Conservation (phyloP, 371 early-diverging fungal genomes). For the Smittium culicis region DNA sequence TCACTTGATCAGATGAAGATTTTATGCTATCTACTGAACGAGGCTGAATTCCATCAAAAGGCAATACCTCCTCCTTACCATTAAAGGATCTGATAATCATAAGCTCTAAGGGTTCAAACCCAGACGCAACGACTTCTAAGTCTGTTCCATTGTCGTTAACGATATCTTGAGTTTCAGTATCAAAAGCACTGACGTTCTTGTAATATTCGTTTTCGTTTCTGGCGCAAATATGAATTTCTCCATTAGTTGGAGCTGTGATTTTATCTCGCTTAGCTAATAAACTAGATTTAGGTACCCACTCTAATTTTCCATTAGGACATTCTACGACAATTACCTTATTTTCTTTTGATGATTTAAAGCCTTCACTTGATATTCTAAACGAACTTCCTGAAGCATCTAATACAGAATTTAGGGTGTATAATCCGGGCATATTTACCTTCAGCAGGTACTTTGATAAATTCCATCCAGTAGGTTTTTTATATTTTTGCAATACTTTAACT, state of each 20-base stretch:
- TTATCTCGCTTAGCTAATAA: slow-evolving; percentile 10
- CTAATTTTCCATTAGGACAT: slow-evolving; percentile 25
- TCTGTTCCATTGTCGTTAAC: slow-evolving; percentile 11
- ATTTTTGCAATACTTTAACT: slow-evolving; percentile 16
- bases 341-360: not conserved
- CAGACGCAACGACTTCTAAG: slow-evolving; percentile 24
- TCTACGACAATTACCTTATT: slow-evolving; percentile 26
- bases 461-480: slow-evolving; percentile 23
- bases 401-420: slow-evolving; percentile 25
- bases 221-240: slow-evolving; percentile 27
- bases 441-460: slow-evolving; percentile 24
- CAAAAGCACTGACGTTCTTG: not conserved
- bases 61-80: slow-evolving; percentile 23
- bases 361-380: slow-evolving; percentile 20
- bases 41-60: slow-evolving; percentile 24
- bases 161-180: not conserved
- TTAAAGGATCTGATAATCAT: slow-evolving; percentile 25
- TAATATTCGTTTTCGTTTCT: slow-evolving; percentile 7
- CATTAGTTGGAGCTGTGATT: slow-evolving; percentile 16
- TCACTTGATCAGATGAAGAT: not conserved
- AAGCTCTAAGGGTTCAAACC: slow-evolving; percentile 29
- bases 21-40: slow-evolving; percentile 10
- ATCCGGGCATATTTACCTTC: slow-evolving; percentile 21
- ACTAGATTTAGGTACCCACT: slow-evolving; percentile 14
- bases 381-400: slow-evolving; percentile 22